Conservation (phyloP, 1,139 yeast genomes). For the Debaryomyces coudertii region DNA sequence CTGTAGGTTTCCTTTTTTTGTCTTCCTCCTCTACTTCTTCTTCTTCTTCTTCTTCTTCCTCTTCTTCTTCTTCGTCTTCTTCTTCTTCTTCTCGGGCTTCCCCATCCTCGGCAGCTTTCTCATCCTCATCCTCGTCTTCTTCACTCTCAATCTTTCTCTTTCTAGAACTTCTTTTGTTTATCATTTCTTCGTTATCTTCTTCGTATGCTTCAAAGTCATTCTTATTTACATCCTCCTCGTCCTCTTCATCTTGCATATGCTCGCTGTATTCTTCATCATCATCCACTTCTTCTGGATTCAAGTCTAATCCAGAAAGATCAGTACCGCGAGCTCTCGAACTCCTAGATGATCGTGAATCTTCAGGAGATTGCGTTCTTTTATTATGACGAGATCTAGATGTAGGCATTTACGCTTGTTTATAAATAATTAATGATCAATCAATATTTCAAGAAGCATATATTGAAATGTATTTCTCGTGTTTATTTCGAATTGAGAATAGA, state of each 20-base stretch:
- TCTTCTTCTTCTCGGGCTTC: conserved; percentile 27
- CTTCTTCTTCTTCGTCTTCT: conserved; percentile 30
- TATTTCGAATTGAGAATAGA: neutral
- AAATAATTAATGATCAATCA: neutral
- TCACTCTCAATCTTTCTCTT: conserved; percentile 15
- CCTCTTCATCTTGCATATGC: conserved; percentile 22
- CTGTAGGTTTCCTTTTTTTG: conserved; percentile 20
- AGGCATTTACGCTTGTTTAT: conserved; percentile 3
- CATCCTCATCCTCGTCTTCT: conserved; percentile 24
- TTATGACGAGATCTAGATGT: conserved; percentile 13
- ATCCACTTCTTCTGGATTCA: conserved; percentile 28
- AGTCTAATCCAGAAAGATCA: conserved; percentile 34
- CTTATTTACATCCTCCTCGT: conserved; percentile 18
- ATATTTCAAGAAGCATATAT: neutral
- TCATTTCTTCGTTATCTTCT: conserved; percentile 15
- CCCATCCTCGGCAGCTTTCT: conserved; percentile 23
- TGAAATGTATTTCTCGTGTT: neutral
- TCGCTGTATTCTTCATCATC: conserved; percentile 31
- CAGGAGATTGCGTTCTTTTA: conserved; percentile 16
- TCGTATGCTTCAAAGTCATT: conserved; percentile 21
- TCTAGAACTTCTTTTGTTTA: conserved; percentile 20
- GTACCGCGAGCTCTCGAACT: conserved; percentile 23
- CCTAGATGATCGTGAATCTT: conserved; percentile 21
- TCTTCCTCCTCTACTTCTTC: conserved; percentile 23
- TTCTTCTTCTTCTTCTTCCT: conserved; percentile 24